These are phyloP conservation scores for Oryza punctata DNA, from an alignment of 176 grass and related monocot species.

Conservation along the genomic window DNA sequence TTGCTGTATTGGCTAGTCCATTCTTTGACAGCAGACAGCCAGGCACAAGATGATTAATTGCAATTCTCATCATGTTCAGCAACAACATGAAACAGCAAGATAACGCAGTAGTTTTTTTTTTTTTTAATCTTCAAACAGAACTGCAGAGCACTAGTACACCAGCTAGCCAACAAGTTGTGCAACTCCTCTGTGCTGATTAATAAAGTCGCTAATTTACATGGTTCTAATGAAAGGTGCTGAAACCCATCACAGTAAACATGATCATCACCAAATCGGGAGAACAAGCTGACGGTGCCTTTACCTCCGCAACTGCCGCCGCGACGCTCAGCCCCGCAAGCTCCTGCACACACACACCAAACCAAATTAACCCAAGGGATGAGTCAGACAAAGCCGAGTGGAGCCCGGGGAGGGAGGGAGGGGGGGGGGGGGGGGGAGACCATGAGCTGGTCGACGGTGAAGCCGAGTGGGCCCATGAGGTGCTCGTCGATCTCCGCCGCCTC, in stretches of 20 bases:
- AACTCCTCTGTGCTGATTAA: neutral
- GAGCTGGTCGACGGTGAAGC: conserved; percentile 87
- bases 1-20: neutral
- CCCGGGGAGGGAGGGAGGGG: neutral
- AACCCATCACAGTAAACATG: neutral
- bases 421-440: conserved; percentile 42
- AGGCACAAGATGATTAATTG: neutral
- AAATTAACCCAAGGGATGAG: conserved; percentile 6
- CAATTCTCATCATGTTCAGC: neutral
- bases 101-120: neutral
- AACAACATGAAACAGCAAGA: neutral
- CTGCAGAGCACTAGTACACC: neutral
- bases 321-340: conserved; percentile 92
- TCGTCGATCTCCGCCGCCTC: conserved; percentile 80
- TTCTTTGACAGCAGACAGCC: neutral
- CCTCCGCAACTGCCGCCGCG: conserved; percentile 65
- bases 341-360: conserved; percentile 41
- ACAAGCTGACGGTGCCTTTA: conserved; percentile 3
- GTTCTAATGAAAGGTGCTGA: neutral
- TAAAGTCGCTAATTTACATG: neutral
- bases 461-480: conserved; percentile 85
- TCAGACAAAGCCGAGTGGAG: neutral
- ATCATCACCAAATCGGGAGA: neutral
- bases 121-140: neutral
- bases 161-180: neutral